Evolutionary conservation across 148 eudicot genomes (phyloP), one percentile per base, ranked within the genome.

Genomic region (Mesembryanthemum crystallinum): DNA sequence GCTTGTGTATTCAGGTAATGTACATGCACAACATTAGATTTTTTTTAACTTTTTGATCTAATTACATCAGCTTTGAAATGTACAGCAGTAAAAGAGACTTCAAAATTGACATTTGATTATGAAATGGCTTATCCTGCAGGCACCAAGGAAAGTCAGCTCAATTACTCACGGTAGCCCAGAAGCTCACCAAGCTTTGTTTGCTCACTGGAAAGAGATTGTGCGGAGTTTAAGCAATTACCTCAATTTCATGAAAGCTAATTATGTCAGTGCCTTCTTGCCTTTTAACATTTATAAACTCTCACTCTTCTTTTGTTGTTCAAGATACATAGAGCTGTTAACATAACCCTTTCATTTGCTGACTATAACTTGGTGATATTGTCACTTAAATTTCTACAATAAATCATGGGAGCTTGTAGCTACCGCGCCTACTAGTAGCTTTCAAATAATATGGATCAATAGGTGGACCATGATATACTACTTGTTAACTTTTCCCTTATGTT

Each of bases 161-260:
- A 39, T 89, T n/a, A 76, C 87, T 61, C 75, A 68, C 68, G 89
- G 88, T 73, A 85, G 85, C 81, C 90, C 92, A 77, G 88, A 89
- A 73, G 90, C 87, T 71, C 86, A 88, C 64, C 89, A 93, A 81
- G 74, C 84, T 72, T 82, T 89, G 80, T 86, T 88, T 80, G 94
- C 87, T 64, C 98, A 91, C 76, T 93, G 98, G 98, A 93, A 85
- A 83, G 94, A 91, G 79, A 89, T 93, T 76, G 94, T 91, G 8
- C 91, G 85, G 84, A 88, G 88, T 81, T 80, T 93, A 32, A 87
- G 67, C 82, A 84, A 82, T 76, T 91, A 88, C 81, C 82, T 93
- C 76, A 82, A 74, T 71, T 75, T 82, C 45, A 79, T 93, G 86
- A 93, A 88, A 86, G 78, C 89, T 67, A 91, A 93, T 82, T 70